Evolutionary conservation across 495 filamentous ascomycete genomes (phyloP).

Genomic region (Penicillium flavigenum): DNA sequence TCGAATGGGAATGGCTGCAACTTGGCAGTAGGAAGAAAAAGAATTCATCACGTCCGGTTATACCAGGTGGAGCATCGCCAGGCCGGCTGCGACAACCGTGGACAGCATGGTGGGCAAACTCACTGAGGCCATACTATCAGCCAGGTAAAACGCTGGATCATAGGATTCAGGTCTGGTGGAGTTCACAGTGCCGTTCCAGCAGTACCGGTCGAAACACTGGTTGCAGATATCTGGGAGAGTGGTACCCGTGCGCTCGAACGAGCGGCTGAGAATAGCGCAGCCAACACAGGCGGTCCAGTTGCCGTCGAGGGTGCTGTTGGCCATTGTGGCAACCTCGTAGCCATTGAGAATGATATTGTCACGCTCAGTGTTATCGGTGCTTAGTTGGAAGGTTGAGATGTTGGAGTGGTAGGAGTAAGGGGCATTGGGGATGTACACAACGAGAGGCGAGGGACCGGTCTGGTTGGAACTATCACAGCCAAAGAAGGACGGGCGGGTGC

Average conservation of each 20-base stretch:
- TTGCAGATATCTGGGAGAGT: slow-evolving; percentile 64
- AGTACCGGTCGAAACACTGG: slow-evolving; percentile 76
- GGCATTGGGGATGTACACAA: slow-evolving; percentile 89
- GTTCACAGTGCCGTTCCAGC: slow-evolving; percentile 58
- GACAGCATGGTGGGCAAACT: slow-evolving; percentile 23
- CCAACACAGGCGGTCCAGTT: slow-evolving; percentile 80
- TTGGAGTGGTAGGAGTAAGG: slow-evolving; percentile 76
- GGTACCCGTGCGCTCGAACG: slow-evolving; percentile 65
- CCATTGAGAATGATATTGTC: slow-evolving; percentile 82
- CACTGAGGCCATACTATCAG: slow-evolving; percentile 17
- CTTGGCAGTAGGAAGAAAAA: neutral
- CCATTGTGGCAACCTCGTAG: slow-evolving; percentile 76
- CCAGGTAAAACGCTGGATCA: slow-evolving; percentile 28
- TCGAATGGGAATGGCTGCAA: neutral
- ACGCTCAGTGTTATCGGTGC: slow-evolving; percentile 61
- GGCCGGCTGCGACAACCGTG: slow-evolving; percentile 21
- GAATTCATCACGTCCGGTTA: slow-evolving; percentile 8
- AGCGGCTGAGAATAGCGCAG: slow-evolving; percentile 81
- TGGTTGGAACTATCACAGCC: slow-evolving; percentile 74
- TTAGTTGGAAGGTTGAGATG: slow-evolving; percentile 65
- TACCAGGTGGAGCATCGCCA: slow-evolving; percentile 29
- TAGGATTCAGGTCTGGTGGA: slow-evolving; percentile 31
- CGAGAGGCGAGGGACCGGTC: slow-evolving; percentile 56
- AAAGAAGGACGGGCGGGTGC: slow-evolving; percentile 87
- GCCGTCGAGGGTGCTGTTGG: slow-evolving; percentile 68